Base-by-base conservation (phyloP, 2,329 filamentous ascomycete species). In the Aureobasidium namibiae region DNA sequence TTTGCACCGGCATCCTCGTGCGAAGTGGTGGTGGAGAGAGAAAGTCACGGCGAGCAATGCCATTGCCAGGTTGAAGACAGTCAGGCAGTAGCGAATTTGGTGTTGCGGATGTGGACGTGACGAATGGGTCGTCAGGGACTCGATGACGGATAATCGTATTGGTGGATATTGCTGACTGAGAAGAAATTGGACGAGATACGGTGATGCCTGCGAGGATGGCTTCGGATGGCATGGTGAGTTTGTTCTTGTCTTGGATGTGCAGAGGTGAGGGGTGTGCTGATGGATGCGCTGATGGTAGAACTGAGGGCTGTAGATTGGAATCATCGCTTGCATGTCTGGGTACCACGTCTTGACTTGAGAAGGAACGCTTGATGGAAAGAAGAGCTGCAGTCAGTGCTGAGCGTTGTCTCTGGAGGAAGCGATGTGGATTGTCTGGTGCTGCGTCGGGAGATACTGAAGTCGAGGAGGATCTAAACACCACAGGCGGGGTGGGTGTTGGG, bases 371-470 rank as follows among this genome's bases (percentile, higher is more conserved):
- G 7, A 56, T 31, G 7, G 38, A 45, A 0, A 56, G 39, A 1
- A 56, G 18, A 11, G 52, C 52, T 44, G 52, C 44, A 23, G 56
- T 31, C 10, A 58, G 24, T 8, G 56, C 56, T 1, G 56, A 39
- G 16, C 56, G 56, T 21, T 58, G 56, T 21, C 33, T 26, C 5
- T 58, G 56, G 6, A 58, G 36, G 56, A 58, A 58, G 26, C 44
- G 9, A 4, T 56, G 52, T 7, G 38, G 39, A 1, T 23, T 53
- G 36, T 33, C 36, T 4, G 18, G 24, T 5, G 38, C 38, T 24
- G 54, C 2, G 14, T 34, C 67, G 62, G 60, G 59, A 42, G 56
- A 58, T 29, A 49, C 42, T 1, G 48, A 50, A 18, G 48, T 49
- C 2, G 62, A 53, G 21, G 56, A 61, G 23, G 63, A 49, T 21